Conservation (phyloP, 805 yeast species). For the Spathaspora sp. region DNA sequence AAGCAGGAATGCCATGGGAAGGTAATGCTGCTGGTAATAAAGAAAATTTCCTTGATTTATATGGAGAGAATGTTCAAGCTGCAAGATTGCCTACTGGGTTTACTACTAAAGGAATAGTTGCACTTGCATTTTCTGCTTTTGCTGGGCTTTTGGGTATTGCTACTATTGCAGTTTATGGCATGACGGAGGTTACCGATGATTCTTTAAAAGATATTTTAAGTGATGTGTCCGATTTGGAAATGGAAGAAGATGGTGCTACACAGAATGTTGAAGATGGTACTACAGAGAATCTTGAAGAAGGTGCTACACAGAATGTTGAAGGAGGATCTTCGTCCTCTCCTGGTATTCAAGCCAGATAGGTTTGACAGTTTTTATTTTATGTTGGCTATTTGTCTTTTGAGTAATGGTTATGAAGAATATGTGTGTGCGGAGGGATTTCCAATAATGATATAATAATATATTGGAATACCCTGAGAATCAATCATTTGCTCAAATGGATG, state of each 20-base stretch:
- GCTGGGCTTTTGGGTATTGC: conserved; percentile 81
- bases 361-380: not conserved
- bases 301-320: not conserved
- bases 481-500: not conserved
- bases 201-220: conserved; percentile 54
- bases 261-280: conserved; percentile 27
- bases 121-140: conserved; percentile 83
- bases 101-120: conserved; percentile 93
- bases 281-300: conserved; percentile 18
- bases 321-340: conserved; percentile 1
- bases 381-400: not conserved
- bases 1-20: conserved; percentile 44
- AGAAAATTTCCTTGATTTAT: conserved; percentile 60
- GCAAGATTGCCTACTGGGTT: conserved; percentile 79
- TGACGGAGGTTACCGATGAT: conserved; percentile 68
- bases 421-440: conserved; percentile 14
- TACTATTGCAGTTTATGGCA: conserved; percentile 78
- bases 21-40: conserved; percentile 93
- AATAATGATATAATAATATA: conserved; percentile 1
- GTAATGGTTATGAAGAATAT: conserved; percentile 14
- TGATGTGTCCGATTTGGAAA: conserved; percentile 44
- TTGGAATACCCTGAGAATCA: not conserved
- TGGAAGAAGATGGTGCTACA: no score
- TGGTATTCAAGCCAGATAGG: not conserved
- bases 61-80: conserved; percentile 71